Evolutionary conservation across 2,329 filamentous ascomycete genomes (phyloP), one percentile per base, ranked within the genome.

Genomic region (Hirsutella minnesotensis): DNA sequence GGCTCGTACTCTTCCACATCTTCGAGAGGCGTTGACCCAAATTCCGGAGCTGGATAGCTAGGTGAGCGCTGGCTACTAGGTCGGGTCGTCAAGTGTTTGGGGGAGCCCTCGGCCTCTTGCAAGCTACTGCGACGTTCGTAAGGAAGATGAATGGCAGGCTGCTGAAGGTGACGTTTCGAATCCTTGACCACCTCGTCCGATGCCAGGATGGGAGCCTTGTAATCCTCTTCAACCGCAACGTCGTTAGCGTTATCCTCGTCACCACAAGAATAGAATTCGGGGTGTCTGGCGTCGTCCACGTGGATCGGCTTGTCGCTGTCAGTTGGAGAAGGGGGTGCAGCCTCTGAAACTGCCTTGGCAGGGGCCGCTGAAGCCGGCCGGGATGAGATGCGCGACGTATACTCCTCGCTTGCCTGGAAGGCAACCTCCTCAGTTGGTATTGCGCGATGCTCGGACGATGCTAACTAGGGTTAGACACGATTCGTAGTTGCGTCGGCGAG

Each of bases 1-100:
- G 92, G 92, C 59, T 96, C 90, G 55, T 96, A 96, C 60, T 96
- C 89, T 54, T 89, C 83, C 5, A 94, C 85, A 55, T 94, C 83
- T 53, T 94, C 87, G 9, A 94, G 67, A 5, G 85, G 86, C 3
- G 83, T 88, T 36, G 77, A 64, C 55, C 66, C 65, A 61, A 81
- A 58, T 61, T 81, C 69, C 10, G 60, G 53, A 43, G 66, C 65
- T 15, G 72, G 67, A 7, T 72, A 64, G 15, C 21, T 37, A 38
- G 66, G 69, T 49, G 73, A 77, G 56, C 81, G 78, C 34, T 80
- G 67, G 56, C 82, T 82, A n/a, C 66, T 66, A 9, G 81, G 77
- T 40, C 79, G 75, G 52, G 77, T 87, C 46, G 73, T 72, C 5
- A 81, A 77, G 40, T 78, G 75, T 52, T 77, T 87, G 46, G 73